phyloP scores from a whole-genome alignment of 441 rosid species.

The Jatropha multifida region DNA sequence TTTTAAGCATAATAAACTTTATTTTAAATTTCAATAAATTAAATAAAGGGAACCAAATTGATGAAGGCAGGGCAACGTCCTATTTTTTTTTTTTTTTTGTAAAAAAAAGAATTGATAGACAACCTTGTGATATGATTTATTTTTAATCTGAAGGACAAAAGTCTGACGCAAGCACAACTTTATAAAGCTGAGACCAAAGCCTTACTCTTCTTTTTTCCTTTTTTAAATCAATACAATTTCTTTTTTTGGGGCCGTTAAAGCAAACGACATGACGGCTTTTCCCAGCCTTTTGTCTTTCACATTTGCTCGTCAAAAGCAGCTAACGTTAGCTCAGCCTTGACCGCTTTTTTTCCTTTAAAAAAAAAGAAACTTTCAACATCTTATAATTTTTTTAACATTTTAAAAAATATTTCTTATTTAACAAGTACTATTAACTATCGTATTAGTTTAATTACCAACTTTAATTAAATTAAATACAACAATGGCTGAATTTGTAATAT shows the following conservation, averaged over 20 bases:
- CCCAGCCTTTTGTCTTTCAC: constrained; percentile 41
- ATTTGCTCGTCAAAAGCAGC: constrained; percentile 17
- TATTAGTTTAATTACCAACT: too few relatives aligned
- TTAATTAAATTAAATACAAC: too few relatives aligned
- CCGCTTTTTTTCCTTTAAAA: constrained; percentile 13
- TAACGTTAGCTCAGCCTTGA: constrained; percentile 42
- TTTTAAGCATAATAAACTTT: too few relatives aligned
- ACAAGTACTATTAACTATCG: too few relatives aligned
- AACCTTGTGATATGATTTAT: not conserved
- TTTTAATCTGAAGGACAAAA: constrained; percentile 10
- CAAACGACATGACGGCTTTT: constrained; percentile 48
- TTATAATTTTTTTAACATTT: too few relatives aligned
- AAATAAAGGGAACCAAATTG: not conserved
- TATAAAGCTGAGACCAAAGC: constrained; percentile 5
- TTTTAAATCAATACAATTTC: not conserved
- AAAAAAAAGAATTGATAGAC: too few relatives aligned
- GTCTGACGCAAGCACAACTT: constrained; percentile 29
- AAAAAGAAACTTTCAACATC: not conserved
- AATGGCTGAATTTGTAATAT: not conserved
- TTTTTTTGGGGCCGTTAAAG: constrained; percentile 27
- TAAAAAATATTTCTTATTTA: not conserved
- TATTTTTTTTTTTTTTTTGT: too few relatives aligned
- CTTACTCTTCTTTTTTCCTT: not conserved
- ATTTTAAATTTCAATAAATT: too few relatives aligned
- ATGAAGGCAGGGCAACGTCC: not conserved